Evolutionary conservation across 2,329 filamentous ascomycete species (phyloP).

Genomic region (Coniochaeta ligniaria): DNA sequence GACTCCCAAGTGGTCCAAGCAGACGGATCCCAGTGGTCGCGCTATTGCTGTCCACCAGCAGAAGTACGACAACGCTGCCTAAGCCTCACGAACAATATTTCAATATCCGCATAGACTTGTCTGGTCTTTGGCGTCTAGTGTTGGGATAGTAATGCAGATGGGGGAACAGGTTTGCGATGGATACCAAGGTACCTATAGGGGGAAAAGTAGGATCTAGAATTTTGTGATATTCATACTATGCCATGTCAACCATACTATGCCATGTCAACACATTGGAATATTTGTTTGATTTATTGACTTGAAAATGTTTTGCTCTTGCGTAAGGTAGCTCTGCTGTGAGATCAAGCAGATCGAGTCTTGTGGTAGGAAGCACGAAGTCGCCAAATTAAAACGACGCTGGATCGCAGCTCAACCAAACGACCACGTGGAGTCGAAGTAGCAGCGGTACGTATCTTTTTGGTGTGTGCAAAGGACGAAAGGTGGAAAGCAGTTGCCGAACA

Average conservation of each 20-base stretch:
- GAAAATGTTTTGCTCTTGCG: too few relatives aligned
- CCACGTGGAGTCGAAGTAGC: not conserved
- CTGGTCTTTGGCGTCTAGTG: not conserved
- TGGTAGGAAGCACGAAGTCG: not conserved
- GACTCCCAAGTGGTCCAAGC: constrained; percentile 96
- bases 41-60: constrained; percentile 69
- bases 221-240: not conserved
- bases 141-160: not conserved
- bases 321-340: too few relatives aligned
- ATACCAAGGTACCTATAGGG: not conserved
- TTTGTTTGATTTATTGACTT: too few relatives aligned
- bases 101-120: too few relatives aligned
- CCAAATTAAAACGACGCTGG: not conserved
- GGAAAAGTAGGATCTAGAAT: not conserved
- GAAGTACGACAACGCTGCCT: constrained; percentile 55
- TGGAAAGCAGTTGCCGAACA: constrained; percentile 1
- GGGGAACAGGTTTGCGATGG: too few relatives aligned
- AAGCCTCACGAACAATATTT: too few relatives aligned
- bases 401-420: not conserved
- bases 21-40: constrained; percentile 89
- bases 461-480: not conserved
- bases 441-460: not conserved
- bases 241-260: too few relatives aligned
- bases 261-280: too few relatives aligned
- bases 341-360: not conserved